Conservation (phyloP, 345 rosid species). For the Hibiscus mutabilis region DNA sequence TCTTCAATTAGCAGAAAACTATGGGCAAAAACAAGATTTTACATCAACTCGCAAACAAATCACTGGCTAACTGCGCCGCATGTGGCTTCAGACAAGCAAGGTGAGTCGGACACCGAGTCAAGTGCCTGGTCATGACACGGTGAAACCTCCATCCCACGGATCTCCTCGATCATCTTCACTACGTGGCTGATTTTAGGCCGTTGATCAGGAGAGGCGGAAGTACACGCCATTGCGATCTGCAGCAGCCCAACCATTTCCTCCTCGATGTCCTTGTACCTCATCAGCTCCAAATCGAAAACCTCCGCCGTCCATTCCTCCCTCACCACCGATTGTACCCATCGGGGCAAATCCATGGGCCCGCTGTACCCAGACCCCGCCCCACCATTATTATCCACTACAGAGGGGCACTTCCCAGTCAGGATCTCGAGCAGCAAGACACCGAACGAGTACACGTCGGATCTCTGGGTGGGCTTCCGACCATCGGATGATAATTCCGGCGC, state of each 20-base stretch:
- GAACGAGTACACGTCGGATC: slow-evolving; percentile 70
- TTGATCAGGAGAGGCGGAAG: slow-evolving; percentile 43
- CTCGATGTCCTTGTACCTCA: slow-evolving; percentile 79
- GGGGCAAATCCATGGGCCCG: slow-evolving; percentile 54
- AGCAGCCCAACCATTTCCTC: slow-evolving; percentile 77
- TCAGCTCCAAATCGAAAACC: slow-evolving; percentile 75
- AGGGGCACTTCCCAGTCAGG: slow-evolving; percentile 76
- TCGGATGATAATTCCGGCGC: slow-evolving; percentile 51
- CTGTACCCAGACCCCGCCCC: slow-evolving; percentile 41
- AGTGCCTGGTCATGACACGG: slow-evolving; percentile 45
- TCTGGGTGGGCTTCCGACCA: slow-evolving; percentile 48
- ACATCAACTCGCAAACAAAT: not conserved
- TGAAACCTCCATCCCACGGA: slow-evolving; percentile 52
- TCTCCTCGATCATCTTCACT: slow-evolving; percentile 69
- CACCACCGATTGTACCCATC: slow-evolving; percentile 79
- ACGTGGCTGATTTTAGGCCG: slow-evolving; percentile 58
- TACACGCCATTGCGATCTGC: slow-evolving; percentile 66
- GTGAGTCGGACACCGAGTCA: slow-evolving; percentile 65
- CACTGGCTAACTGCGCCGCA: slow-evolving; percentile 51
- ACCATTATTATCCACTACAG: slow-evolving; percentile 35
- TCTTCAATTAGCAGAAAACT: not conserved
- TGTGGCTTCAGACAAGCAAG: slow-evolving; percentile 71
- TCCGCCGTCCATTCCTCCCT: slow-evolving; percentile 90
- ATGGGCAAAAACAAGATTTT: not conserved
- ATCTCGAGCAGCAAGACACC: slow-evolving; percentile 72